Percentiles rank a stretch among this genome's conserved stretches.
phyloP scores from a whole-genome alignment of 352 stramenopile species.

The Globisporangium solare region DNA sequence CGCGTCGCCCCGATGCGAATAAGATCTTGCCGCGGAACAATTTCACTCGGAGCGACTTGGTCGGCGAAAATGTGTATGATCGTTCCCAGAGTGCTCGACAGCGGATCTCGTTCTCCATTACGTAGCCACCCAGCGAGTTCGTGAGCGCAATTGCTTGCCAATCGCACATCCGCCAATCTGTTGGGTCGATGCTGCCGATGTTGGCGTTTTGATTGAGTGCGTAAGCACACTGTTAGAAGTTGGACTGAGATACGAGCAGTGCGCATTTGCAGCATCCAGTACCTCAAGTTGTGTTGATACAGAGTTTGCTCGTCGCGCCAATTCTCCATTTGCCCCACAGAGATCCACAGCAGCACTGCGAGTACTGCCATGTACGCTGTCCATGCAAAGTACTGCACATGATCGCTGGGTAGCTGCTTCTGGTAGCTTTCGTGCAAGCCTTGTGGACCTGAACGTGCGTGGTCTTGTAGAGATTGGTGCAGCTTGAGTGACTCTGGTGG shows the following conservation, averaged over 20 bases:
- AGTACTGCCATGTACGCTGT: constrained; percentile 1
- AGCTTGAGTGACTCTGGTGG: too few species aligned
- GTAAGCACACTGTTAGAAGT: background rate
- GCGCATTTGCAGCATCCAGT: too few species aligned
- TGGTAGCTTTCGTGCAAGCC: background rate
- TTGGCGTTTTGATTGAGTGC: background rate
- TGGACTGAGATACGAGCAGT: too few species aligned
- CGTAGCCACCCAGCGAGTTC: too few species aligned
- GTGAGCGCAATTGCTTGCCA: constrained; percentile 12
- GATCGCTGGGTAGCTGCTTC: background rate
- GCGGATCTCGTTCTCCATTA: constrained; percentile 5
- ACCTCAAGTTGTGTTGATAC: constrained; percentile 23
- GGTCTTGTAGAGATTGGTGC: too few species aligned
- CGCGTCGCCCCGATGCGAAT: constrained; percentile 10
- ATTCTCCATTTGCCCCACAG: constrained; percentile 17
- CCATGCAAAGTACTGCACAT: background rate
- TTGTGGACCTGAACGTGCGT: too few species aligned
- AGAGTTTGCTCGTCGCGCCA: constrained; percentile 39
- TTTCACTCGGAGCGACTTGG: constrained; percentile 22
- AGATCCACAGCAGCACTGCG: constrained; percentile 19
- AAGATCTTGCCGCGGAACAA: constrained; percentile 21
- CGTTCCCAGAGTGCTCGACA: constrained; percentile 20
- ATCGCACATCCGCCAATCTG: constrained; percentile 54
- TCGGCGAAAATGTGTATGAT: constrained; percentile 20
- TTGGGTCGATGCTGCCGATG: constrained; percentile 32